Base-by-base conservation (phyloP, 2,329 filamentous ascomycete species). In the Chaetomium globosum region DNA sequence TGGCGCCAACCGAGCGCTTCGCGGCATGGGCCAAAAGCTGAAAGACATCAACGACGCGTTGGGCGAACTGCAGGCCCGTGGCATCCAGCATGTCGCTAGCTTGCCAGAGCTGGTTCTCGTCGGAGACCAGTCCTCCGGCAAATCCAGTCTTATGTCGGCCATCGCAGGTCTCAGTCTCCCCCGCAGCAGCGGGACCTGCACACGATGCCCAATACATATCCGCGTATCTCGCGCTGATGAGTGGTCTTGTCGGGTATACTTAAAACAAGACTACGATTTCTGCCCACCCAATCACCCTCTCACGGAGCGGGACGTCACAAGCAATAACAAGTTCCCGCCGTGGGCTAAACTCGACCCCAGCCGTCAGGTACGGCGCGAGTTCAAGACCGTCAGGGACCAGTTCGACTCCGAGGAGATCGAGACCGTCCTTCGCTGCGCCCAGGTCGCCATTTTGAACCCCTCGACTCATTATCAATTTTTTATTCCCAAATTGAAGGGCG, bases 81-180 rank as follows among this genome's bases (percentile, higher is more conserved):
- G 90, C 0, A 87, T 96, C 0, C 87, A 90, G 58, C 85, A 90
- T 21, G 84, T 87, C 4, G 85, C 92, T 0, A 85, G 86, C 0
- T 79, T 96, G 0, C 92, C 93, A 0, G 91, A 92, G 70, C 87
- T 96, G 10, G 90, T 94, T 6, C 85, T 96, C 0, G 87, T 96
- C 0, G 93, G 93, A 0, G 92, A 96, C 57, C 93, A 97, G 72
- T 91, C 87, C 0, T 89, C 92, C 0, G 93, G 93, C 0, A 97
- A 97, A 74, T 92, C 88, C 0, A 92, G 80, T 31, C 73, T 85
- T 5, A 85, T 85, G 83, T 87, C 87, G 13, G 87, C 85, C 0
- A 84, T 90, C 55, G 81, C 84, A 0, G 89, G 88, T 4, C 88
- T 95, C 28, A 87, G 87, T 23, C 85, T 94, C 0, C 92, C 92